Evolutionary conservation across 2,329 filamentous ascomycete species (phyloP).

Genomic region (Hypoxylon sp.): DNA sequence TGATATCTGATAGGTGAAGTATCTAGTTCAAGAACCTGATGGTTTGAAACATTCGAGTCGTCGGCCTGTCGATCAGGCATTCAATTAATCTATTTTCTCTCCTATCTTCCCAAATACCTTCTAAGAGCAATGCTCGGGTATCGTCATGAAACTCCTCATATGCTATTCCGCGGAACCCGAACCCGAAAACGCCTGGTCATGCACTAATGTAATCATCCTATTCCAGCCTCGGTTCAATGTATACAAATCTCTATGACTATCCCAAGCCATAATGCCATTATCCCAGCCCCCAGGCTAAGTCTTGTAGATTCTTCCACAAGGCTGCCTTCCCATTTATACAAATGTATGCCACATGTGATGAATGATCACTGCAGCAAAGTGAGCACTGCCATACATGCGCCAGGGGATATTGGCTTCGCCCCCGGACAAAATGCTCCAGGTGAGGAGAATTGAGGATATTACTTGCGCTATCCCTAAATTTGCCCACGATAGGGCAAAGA

Average conservation of each 20-base stretch:
- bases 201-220: slow-evolving; percentile 34
- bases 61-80: background rate
- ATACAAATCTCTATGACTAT: slow-evolving; percentile 7
- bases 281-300: slow-evolving; percentile 10
- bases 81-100: background rate
- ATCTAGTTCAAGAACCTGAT: background rate
- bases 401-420: slow-evolving; percentile 38
- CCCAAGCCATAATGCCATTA: slow-evolving; percentile 13
- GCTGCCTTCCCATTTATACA: slow-evolving; percentile 28
- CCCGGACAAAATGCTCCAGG: slow-evolving; percentile 53
- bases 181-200: slow-evolving; percentile 37
- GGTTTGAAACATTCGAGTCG: slow-evolving; percentile 4
- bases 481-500: slow-evolving; percentile 48
- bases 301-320: slow-evolving; percentile 9
- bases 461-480: slow-evolving; percentile 51
- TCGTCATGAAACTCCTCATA: slow-evolving; percentile 32
- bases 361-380: slow-evolving; percentile 51
- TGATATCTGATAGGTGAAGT: background rate
- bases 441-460: slow-evolving; percentile 47
- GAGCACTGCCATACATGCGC: slow-evolving; percentile 49
- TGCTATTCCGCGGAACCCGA: slow-evolving; percentile 38
- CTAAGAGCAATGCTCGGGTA: slow-evolving; percentile 36
- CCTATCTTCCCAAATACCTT: slow-evolving; percentile 7
- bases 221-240: slow-evolving; percentile 27
- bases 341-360: slow-evolving; percentile 55